Percentiles rank a stretch among this genome's conserved stretches.
phyloP scores from a whole-genome alignment of 805 yeast genomes.

The Wickerhamiella sorbophila region DNA sequence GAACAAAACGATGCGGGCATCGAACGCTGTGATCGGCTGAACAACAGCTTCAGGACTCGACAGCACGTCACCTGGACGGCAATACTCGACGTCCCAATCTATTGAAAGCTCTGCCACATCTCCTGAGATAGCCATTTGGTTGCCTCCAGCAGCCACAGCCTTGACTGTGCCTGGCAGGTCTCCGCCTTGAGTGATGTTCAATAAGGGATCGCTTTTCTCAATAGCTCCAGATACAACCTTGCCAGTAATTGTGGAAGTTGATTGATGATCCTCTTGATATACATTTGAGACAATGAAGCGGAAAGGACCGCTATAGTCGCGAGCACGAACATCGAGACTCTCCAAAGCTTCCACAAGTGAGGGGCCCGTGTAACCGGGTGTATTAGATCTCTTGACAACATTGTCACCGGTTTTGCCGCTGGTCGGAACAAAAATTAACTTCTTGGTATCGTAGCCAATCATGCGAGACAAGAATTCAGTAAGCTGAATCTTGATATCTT shows the following conservation, averaged over 20 bases:
- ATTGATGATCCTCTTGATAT: slow-evolving; percentile 33
- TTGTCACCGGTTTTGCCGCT: slow-evolving; percentile 59
- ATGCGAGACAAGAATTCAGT: slow-evolving; percentile 36
- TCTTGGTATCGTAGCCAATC: slow-evolving; percentile 33
- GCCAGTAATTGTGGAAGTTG: slow-evolving; percentile 44
- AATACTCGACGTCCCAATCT: slow-evolving; percentile 28
- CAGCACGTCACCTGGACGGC: slow-evolving; percentile 55
- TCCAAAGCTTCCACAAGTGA: slow-evolving; percentile 30
- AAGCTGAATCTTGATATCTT: slow-evolving; percentile 36
- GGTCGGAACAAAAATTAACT: slow-evolving; percentile 45
- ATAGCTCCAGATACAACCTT: slow-evolving; percentile 53
- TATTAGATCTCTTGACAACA: slow-evolving; percentile 34
- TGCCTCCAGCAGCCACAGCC: slow-evolving; percentile 14
- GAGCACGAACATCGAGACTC: slow-evolving; percentile 10
- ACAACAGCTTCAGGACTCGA: slow-evolving; percentile 35
- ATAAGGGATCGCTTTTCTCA: slow-evolving; percentile 55
- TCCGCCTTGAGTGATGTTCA: slow-evolving; percentile 36
- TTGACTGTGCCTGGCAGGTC: slow-evolving; percentile 16
- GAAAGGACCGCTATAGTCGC: slow-evolving; percentile 25
- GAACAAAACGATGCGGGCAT: slow-evolving; percentile 49
- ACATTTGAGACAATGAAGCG: slow-evolving; percentile 53
- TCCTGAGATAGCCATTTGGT: slow-evolving; percentile 36
- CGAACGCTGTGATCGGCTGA: slow-evolving; percentile 34
- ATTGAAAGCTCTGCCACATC: slow-evolving; percentile 39
- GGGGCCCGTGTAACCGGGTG: slow-evolving; percentile 30